A percentile compares a stretch with the other conserved stretches of the same genome.
These are phyloP conservation scores for Penicillium sp. DNA, from an alignment of 2,329 filamentous ascomycete genomes.

Conservation along the genomic window DNA sequence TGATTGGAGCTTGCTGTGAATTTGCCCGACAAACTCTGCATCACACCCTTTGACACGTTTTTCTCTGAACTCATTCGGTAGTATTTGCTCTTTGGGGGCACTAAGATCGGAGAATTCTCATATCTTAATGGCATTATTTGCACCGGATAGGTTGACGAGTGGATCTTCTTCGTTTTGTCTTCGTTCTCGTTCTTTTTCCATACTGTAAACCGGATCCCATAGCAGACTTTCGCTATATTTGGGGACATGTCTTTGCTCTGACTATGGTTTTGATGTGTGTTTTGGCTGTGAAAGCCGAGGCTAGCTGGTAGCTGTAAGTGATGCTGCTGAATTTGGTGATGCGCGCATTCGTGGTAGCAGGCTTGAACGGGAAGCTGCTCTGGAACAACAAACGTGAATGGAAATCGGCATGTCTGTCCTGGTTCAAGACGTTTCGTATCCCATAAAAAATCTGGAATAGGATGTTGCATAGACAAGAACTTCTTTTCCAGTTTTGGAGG, in stretches of 20 bases:
- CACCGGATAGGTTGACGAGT: conserved; percentile 11
- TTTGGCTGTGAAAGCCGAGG: conserved; percentile 1
- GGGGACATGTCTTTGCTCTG: conserved; percentile 9
- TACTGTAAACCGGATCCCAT: conserved; percentile 9
- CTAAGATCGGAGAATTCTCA: conserved; percentile 12
- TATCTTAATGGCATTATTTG: conserved; percentile 7
- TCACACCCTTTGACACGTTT: conserved; percentile 3
- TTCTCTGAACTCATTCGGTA: conserved; percentile 7
- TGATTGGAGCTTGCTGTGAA: conserved; percentile 3
- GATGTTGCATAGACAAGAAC: conserved; percentile 18
- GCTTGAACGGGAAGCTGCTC: conserved; percentile 14
- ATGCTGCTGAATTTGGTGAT: conserved; percentile 14
- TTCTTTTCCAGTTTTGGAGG: background rate
- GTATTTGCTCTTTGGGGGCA: conserved; percentile 4
- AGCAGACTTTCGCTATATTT: background rate
- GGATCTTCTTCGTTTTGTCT: background rate
- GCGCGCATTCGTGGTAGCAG: conserved; percentile 14
- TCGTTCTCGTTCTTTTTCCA: background rate
- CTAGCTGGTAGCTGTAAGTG: conserved; percentile 19
- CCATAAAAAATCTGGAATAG: background rate
- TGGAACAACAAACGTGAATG: conserved; percentile 20
- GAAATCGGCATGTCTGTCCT: conserved; percentile 2
- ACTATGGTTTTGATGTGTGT: background rate
- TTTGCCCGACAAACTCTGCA: conserved; percentile 3
- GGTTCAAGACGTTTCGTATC: background rate